Percentiles rank a stretch among this genome's conserved stretches.
phyloP scores from a whole-genome alignment of 352 stramenopile genomes.

The Phytophthora sp. region DNA sequence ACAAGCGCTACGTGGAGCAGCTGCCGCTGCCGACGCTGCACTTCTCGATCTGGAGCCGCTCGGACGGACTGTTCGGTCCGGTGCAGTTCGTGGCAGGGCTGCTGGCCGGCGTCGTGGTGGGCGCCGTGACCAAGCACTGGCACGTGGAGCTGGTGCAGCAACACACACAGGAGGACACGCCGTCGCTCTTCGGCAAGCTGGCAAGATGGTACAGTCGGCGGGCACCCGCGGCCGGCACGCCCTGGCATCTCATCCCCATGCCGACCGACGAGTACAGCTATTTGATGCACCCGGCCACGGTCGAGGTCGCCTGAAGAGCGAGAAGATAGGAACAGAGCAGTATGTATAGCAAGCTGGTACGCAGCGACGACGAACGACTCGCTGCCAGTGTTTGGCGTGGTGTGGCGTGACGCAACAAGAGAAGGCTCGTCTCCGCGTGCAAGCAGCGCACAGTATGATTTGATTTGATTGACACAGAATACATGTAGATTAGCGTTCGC shows the following conservation, averaged over 20 bases:
- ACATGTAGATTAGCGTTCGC: slow-evolving; percentile 38
- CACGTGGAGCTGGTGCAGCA: slow-evolving; percentile 22
- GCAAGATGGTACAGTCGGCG: slow-evolving; percentile 41
- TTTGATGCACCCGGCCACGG: slow-evolving; percentile 38
- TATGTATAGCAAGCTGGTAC: slow-evolving; percentile 13
- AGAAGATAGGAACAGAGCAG: background rate
- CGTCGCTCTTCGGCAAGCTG: slow-evolving; percentile 31
- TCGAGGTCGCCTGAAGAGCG: slow-evolving; percentile 45
- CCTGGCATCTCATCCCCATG: slow-evolving; percentile 36
- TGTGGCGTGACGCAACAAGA: background rate
- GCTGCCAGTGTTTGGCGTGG: background rate
- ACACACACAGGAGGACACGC: slow-evolving; percentile 21
- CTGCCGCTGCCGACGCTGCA: slow-evolving; percentile 32
- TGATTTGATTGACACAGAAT: slow-evolving; percentile 27
- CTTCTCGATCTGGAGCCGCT: slow-evolving; percentile 22
- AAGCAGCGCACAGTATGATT: slow-evolving; percentile 17
- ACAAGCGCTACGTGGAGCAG: slow-evolving; percentile 34
- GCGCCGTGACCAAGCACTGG: slow-evolving; percentile 39
- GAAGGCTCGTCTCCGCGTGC: background rate
- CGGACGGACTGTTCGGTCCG: slow-evolving; percentile 28
- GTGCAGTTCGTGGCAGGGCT: slow-evolving; percentile 52
- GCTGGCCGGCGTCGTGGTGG: slow-evolving; percentile 47
- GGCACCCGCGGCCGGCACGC: slow-evolving; percentile 16
- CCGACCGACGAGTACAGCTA: slow-evolving; percentile 44
- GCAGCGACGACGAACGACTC: background rate